phyloP scores from a whole-genome alignment of 1,284 basidiomycete genomes.

The Ceratobasidium sp. region DNA sequence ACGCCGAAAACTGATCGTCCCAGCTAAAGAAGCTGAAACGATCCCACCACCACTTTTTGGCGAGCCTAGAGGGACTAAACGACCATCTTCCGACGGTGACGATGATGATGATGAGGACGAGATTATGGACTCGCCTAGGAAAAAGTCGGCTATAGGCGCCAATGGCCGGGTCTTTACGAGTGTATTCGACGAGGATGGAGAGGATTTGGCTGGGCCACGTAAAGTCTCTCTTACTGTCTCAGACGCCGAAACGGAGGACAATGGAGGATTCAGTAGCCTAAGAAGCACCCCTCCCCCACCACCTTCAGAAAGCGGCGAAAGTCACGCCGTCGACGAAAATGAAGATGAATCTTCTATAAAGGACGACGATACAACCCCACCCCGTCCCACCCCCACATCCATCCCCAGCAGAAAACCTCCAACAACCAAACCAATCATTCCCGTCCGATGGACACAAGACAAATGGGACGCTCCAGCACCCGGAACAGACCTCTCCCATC shows the following conservation, averaged over 20 bases:
- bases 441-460: conserved; percentile 32
- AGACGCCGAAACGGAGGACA: not conserved
- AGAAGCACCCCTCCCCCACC: conserved; percentile 37
- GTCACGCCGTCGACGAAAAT: not conserved
- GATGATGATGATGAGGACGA: conserved; percentile 40
- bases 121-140: conserved; percentile 44
- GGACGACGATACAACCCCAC: not conserved
- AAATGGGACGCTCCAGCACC: conserved; percentile 34
- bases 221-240: conserved; percentile 4
- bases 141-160: conserved; percentile 7
- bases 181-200: conserved; percentile 19
- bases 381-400: not conserved
- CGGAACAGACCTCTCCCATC: conserved; percentile 31
- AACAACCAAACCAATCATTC: not conserved
- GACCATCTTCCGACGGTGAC: conserved; percentile 32
- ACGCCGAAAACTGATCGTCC: conserved; percentile 33
- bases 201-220: not conserved
- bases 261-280: not conserved
- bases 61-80: conserved; percentile 33
- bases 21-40: not conserved
- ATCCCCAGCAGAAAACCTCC: conserved; percentile 6
- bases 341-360: not conserved
- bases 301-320: conserved; percentile 13
- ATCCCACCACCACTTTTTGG: conserved; percentile 22
- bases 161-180: conserved; percentile 38